These are phyloP conservation scores for Lathyrus oleraceus DNA, from an alignment of 306 rosid species.

Conservation along the genomic window DNA sequence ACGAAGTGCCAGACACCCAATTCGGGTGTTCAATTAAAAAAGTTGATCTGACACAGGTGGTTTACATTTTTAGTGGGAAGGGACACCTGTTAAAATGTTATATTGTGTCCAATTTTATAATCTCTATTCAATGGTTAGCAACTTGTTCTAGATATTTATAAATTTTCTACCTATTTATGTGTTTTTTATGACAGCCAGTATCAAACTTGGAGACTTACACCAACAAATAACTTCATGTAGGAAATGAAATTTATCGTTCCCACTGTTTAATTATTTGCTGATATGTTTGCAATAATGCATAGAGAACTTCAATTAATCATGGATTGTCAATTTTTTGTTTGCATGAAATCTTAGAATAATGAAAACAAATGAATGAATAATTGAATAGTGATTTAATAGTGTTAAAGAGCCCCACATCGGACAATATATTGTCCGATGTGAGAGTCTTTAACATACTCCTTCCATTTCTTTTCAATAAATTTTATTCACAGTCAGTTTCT, in stretches of 20 bases:
- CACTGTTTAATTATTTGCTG: neutral
- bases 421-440: no score
- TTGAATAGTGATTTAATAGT: neutral
- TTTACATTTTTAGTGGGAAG: neutral
- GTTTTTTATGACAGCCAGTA: neutral
- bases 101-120: neutral
- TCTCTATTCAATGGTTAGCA: neutral
- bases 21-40: neutral
- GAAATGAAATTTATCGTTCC: neutral
- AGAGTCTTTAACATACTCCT: neutral
- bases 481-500: neutral
- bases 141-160: neutral
- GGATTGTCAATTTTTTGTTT: neutral
- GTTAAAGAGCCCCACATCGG: no score
- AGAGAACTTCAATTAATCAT: neutral
- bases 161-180: neutral
- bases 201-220: neutral
- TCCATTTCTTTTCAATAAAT: neutral
- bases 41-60: neutral
- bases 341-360: neutral
- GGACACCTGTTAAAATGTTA: neutral
- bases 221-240: neutral
- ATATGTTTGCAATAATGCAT: neutral
- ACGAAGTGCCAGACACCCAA: neutral
- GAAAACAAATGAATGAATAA: slow-evolving; percentile 13